Base-by-base conservation (phyloP, 1,284 basidiomycete species). In the Ceratobasidium papillatum region DNA sequence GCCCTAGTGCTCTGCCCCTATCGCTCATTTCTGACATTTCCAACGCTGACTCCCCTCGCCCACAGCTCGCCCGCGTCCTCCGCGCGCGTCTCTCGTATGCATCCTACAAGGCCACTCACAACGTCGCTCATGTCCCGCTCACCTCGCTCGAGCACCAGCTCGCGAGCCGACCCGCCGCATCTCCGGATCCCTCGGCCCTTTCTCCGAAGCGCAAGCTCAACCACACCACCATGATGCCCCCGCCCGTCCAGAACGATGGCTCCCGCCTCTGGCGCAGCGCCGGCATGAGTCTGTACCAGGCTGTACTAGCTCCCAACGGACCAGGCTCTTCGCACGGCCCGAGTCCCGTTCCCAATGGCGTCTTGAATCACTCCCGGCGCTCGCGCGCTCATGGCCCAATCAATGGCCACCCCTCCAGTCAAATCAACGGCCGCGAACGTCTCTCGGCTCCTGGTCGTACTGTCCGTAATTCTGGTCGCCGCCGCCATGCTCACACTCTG, bases 81-180 rank as follows among this genome's bases (percentile, higher is more conserved):
- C 89, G 92, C 77, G 86, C 91, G 78, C 89, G 91, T 76, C 87
- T 94, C 63, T 87, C 91, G 0, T 92, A 93, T 81, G 92, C 92
- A 41, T 90, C 90, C 1, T 93, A 90, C 86, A 94, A 94, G 83
- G 91, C 92, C 7, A 86, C 86, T 34, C 87, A 91, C 80, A 91
- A 92, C 80, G 82, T 92, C 68, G 83, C 89, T 9, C 87, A 89
- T 75, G 84, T 88, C 68, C 85, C 89, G 58, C 83, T 93, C 41
- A 86, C 86, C 78, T 90, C 92, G 77, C 86, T 93, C 58, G 92
- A 94, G 81, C 86, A 87, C 32, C 88, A 89, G 79, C 84, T 83
- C 38, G 59, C 74, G 61, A 68, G 59, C 36, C 75, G 61, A 32
- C 49, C 85, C 83, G 85, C 62, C 87, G 90, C 51, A 85, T 87